phyloP scores from a whole-genome alignment of 768 basidiomycete genomes.

The Mycena kentingensis region DNA sequence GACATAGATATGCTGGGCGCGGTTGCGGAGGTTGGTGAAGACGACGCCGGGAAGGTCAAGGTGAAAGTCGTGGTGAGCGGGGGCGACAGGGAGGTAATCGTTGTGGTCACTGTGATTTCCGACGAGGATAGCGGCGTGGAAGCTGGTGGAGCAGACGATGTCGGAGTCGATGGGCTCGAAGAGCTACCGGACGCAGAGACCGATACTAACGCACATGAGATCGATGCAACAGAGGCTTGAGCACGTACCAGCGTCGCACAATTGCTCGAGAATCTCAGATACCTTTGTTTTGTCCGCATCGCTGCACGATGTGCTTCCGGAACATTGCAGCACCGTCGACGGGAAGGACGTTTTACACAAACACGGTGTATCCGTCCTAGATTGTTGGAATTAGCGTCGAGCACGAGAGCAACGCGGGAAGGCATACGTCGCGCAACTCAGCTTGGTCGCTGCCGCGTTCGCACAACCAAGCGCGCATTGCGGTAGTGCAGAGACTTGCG shows the following conservation, averaged over 20 bases:
- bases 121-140: not conserved
- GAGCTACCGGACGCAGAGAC: not conserved
- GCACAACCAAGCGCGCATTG: conserved; percentile 14
- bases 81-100: conserved; percentile 10
- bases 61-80: conserved; percentile 15
- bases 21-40: not conserved
- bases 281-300: conserved; percentile 1
- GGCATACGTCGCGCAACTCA: conserved; percentile 7
- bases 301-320: conserved; percentile 8
- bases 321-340: conserved; percentile 13
- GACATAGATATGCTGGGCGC: too few relatives aligned
- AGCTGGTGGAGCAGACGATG: not conserved
- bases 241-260: conserved; percentile 6
- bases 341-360: conserved; percentile 17
- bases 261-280: conserved; percentile 3
- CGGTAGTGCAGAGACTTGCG: conserved; percentile 8
- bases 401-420: not conserved
- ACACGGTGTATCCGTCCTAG: conserved; percentile 11
- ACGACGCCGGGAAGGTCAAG: not conserved
- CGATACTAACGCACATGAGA: not conserved
- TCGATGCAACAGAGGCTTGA: not conserved
- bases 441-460: conserved; percentile 1
- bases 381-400: not conserved
- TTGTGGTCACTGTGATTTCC: conserved; percentile 1
- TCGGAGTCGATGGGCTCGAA: not conserved